These are phyloP conservation scores for Metarhizium album DNA, from an alignment of 2,329 filamentous ascomycete genomes.

Conservation along the genomic window DNA sequence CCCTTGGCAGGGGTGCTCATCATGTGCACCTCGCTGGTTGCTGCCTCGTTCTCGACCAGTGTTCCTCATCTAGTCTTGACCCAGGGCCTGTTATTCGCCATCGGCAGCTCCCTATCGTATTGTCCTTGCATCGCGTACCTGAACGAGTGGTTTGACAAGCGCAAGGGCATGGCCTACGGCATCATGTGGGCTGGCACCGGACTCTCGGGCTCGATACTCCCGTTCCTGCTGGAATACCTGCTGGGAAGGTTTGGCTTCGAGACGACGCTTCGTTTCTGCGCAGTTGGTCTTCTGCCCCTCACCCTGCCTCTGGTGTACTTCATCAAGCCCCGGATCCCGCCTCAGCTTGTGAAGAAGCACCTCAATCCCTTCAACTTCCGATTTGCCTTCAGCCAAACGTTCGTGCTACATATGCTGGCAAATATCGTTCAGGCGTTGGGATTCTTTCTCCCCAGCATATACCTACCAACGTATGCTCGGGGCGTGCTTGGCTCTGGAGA, in stretches of 20 bases:
- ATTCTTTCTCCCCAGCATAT: conserved; percentile 49
- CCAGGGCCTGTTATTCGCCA: conserved; percentile 46
- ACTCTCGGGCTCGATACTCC: conserved; percentile 33
- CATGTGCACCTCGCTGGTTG: conserved; percentile 35
- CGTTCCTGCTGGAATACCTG: conserved; percentile 33
- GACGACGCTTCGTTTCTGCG: conserved; percentile 36
- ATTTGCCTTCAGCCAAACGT: conserved; percentile 40
- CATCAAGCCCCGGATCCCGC: conserved; percentile 38
- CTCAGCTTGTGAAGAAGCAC: conserved; percentile 15
- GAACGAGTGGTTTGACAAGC: conserved; percentile 43
- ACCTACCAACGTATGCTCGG: conserved; percentile 43
- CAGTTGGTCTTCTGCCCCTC: conserved; percentile 32
- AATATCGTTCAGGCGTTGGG: conserved; percentile 45
- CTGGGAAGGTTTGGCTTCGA: conserved; percentile 31
- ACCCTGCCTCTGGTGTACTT: conserved; percentile 40
- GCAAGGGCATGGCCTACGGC: conserved; percentile 45
- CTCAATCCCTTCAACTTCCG: conserved; percentile 23
- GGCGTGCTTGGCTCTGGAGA: conserved; percentile 31
- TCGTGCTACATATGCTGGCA: conserved; percentile 42
- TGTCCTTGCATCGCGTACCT: conserved; percentile 42
- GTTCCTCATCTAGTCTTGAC: conserved; percentile 41
- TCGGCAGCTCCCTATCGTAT: conserved; percentile 40
- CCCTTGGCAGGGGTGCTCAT: conserved; percentile 30
- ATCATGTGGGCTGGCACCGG: conserved; percentile 41
- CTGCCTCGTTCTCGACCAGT: conserved; percentile 36